Conservation (phyloP, 108 stramenopile genomes). For the Fragilaria crotonensis region DNA sequence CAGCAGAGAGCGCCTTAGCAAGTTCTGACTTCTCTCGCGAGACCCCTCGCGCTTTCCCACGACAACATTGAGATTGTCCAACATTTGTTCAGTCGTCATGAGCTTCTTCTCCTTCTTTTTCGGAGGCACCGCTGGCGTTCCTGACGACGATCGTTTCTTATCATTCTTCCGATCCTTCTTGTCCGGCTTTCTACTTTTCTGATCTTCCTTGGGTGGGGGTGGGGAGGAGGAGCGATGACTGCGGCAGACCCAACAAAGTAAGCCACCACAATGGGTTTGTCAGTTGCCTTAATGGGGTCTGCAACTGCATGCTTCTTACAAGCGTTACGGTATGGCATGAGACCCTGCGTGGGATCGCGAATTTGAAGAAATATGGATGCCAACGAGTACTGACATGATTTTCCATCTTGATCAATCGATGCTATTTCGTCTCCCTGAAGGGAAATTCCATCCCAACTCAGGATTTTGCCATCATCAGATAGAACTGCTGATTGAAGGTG, state of each 20-base stretch:
- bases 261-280: conserved; percentile 41
- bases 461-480: conserved; percentile 33
- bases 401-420: conserved; percentile 8
- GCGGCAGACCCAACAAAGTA: conserved; percentile 29
- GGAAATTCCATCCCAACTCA: conserved; percentile 21
- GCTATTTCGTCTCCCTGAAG: background rate
- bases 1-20: conserved; percentile 15
- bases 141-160: conserved; percentile 7
- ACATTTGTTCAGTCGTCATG: conserved; percentile 49
- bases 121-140: no score
- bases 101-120: conserved; percentile 10
- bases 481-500: conserved; percentile 15
- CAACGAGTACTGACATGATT: conserved; percentile 45
- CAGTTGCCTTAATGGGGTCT: conserved; percentile 67
- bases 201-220: conserved; percentile 3
- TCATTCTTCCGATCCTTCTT: conserved; percentile 7
- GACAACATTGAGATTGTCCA: conserved; percentile 65
- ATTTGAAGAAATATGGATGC: conserved; percentile 69
- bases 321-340: conserved; percentile 63
- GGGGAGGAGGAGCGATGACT: background rate
- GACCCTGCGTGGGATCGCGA: conserved; percentile 35
- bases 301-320: conserved; percentile 58
- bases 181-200: background rate
- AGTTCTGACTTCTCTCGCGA: conserved; percentile 10
- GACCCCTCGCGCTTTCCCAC: conserved; percentile 58